Evolutionary conservation across 2,329 filamentous ascomycete species (phyloP), one percentile per base, ranked within the genome.

Genomic region (Orbilia oligospora): DNA sequence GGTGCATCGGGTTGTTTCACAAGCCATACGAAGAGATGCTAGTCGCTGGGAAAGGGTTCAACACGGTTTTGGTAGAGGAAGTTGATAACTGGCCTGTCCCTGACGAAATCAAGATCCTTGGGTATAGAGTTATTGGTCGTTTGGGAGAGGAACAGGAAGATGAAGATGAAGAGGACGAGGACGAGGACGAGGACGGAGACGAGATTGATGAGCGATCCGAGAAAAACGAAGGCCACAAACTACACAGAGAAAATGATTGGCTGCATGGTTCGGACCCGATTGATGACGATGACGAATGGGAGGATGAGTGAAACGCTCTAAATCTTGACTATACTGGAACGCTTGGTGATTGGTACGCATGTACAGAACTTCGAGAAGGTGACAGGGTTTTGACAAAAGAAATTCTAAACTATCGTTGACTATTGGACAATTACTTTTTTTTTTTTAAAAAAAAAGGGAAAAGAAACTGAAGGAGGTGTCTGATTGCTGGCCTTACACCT

Each of bases 21-120:
- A 82, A 84, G 58, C 85, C 86, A 75, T 87, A 86, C 79, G 81
- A 83, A 1, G 76, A 83, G 22, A 82, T 81, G 75, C 83, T 85
- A 9, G 80, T 85, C 81, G 81, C 83, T 4, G 65, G 80, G 5
- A 84, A 81, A 0, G 82, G 83, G 14, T 85, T 83, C 79, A 82
- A 85, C 64, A 83, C 84, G 84, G 85, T 77, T 81, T 84, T 82
- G 46, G 24, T 72, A 16, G 64, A 70, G 20, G 46, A 5, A 5
- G 20, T 68, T 8, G 73, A 77, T 44, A 16, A 67, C 16, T 77
- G 73, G 73, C 73, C 73, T 1, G 56, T 44, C 4, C 56, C 56
- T 2, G 58, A 53, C 4, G 67, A 61, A 10, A 16, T 71, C 38
- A 77, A 64, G 33, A 64, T 48, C 14, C 18, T 71, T 24, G 73